phyloP scores from a whole-genome alignment of 495 filamentous ascomycete species.

The Articulospora tetracladia region DNA sequence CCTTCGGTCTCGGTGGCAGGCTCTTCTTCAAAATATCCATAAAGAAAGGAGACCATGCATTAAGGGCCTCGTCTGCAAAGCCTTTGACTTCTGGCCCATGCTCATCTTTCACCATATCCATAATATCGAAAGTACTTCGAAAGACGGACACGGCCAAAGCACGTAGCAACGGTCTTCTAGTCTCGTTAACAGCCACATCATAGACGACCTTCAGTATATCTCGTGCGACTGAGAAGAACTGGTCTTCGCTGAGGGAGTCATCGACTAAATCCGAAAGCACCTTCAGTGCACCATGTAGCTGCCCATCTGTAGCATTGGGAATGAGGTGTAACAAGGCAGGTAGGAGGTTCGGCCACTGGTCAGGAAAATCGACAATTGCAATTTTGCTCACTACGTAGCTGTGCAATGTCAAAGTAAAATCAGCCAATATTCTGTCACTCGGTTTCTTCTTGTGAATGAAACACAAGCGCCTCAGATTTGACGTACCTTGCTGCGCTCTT shows the following conservation, averaged over 20 bases:
- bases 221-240: constrained; percentile 84
- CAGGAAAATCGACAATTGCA: constrained; percentile 87
- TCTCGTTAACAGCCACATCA: constrained; percentile 71
- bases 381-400: constrained; percentile 95
- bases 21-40: constrained; percentile 62
- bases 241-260: constrained; percentile 85
- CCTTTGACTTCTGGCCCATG: constrained; percentile 78
- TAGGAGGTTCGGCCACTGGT: constrained; percentile 85
- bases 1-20: constrained; percentile 52
- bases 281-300: constrained; percentile 83
- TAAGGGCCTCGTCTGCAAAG: constrained; percentile 82
- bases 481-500: constrained; percentile 69
- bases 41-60: constrained; percentile 85
- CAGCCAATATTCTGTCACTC: background rate
- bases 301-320: constrained; percentile 62
- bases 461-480: background rate
- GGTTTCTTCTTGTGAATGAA: background rate
- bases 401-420: constrained; percentile 10
- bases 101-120: constrained; percentile 93
- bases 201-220: constrained; percentile 81
- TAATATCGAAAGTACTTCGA: constrained; percentile 83
- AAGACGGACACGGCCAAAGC: constrained; percentile 86
- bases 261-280: constrained; percentile 90
- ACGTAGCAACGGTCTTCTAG: constrained; percentile 68
- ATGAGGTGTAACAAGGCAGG: constrained; percentile 76